Base-by-base conservation (phyloP, 139 green algal species). In the Chlorella sorokiniana region DNA sequence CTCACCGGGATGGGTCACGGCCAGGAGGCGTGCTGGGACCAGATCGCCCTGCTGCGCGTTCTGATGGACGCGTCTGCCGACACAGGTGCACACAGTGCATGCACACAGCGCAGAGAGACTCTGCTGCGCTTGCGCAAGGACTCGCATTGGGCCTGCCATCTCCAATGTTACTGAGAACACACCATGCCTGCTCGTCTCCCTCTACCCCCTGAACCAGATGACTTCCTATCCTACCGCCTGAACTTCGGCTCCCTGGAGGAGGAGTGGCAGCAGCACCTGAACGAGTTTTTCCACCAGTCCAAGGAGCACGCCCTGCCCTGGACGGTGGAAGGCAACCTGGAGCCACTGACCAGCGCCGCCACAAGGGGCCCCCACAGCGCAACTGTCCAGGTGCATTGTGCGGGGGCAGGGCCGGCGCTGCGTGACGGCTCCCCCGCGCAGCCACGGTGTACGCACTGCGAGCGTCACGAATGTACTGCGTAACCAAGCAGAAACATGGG, bases 261-360 rank as follows among this genome's bases (percentile, higher is more conserved):
- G 23, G 9, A 37, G 40, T 76, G 69, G 69, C 69, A 76, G 42
- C 41, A 3, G 10, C 27, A 40, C 9, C 14, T 76, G 41, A 48
- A 76, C 69, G 41, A 48, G 4, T 76, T 61, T 38, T 76, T 76
- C 69, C 41, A 38, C 1, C 69, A 62, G 14, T 76, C 69, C 31
- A 48, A 76, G 23, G 69, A 76, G 42, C 69, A 76, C 42, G n/a
- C 69, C 29, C 41, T 48, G 20, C 69, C 69, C 18, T 76, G 69
- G 69, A 76, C 41, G 8, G 69, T 76, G 10, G 69, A 76, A 48
- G 69, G 69, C 41, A 76, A 76, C 42, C 41, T 76, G 42, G 4
- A 29, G 11, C 27, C 11, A 42, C 25, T 61, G 41, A 7, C 29
- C 56, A n/a, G 6, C 18, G 18, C 16, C 16, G 56, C 18, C 56